Base-by-base conservation (phyloP, 2,329 filamentous ascomycete genomes). In the Neofusicoccum parvum region DNA sequence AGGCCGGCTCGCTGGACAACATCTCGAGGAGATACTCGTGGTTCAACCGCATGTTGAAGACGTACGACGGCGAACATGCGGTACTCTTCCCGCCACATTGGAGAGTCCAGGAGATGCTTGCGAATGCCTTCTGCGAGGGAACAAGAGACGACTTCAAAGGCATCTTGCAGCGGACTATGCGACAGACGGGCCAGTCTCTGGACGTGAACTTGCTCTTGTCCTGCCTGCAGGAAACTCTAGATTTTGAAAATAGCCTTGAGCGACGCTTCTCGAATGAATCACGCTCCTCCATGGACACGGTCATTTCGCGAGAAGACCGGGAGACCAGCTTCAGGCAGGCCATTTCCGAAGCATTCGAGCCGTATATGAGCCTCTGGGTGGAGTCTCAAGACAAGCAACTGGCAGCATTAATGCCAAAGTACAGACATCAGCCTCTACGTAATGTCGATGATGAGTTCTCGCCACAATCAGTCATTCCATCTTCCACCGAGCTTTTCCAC, bases 291-390 rank as follows among this genome's bases (percentile, higher is more conserved):
- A 93, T 96, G 65, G 95, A 99, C 75, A 98, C 94, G 0, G 86
- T 96, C 36, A 90, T 88, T 67, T 96, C 92, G 1, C 82, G 87
- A 9, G 91, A 94, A 67, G 91, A 93, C 62, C 89, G 89, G 70
- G 82, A 88, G 0, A 88, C 91, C 20, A 89, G 87, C 64, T 97
- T 97, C 76, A 90, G 92, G 64, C 92, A 96, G 65, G 90, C 92
- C 3, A 97, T 99, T 67, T 98, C 95, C 0, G 92, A 96, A 68
- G 95, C 95, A 0, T 99, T 99, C 73, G 95, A 98, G 79, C 95
- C 95, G 1, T 99, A 98, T 76, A 85, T 99, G 69, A 97, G 92
- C 75, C 82, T 99, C 3, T 99, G 95, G 95, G 93, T 99, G 1
- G 94, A 98, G 67, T 94, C 92, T 10, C 95, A 98, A 78, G 94